Percentiles rank a stretch among this genome's conserved stretches.
Conservation (phyloP, 495 filamentous ascomycete genomes). For the Lasiosphaeria ovina region DNA sequence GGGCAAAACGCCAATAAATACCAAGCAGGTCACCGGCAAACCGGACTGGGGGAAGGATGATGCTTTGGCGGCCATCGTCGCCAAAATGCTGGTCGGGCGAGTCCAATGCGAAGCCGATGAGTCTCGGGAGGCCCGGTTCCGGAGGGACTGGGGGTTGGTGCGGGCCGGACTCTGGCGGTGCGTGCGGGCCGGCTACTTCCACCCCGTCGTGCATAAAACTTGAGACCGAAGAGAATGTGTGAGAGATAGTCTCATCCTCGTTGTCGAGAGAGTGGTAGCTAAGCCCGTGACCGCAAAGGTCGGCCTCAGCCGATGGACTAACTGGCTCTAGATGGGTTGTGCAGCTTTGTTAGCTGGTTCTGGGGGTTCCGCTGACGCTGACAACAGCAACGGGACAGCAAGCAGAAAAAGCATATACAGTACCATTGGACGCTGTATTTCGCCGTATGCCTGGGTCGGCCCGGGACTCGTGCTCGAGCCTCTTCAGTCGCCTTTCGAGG, state of each 20-base stretch:
- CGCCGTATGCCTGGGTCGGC: neutral
- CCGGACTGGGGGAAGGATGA: conserved; percentile 31
- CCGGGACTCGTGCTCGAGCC: conserved; percentile 12
- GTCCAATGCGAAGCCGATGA: conserved; percentile 10
- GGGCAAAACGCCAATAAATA: conserved; percentile 36
- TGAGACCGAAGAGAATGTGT: neutral
- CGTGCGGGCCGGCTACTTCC: neutral
- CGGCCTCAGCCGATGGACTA: no score
- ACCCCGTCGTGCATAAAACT: neutral
- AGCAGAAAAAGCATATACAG: no score
- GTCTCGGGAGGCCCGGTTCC: conserved; percentile 2
- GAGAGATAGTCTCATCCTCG: neutral
- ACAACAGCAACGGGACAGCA: no score
- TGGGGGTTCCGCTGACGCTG: no score
- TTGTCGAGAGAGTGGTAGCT: neutral
- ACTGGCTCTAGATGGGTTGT: no score
- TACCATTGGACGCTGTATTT: neutral
- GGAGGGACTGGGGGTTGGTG: neutral
- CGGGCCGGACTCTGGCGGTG: conserved; percentile 3
- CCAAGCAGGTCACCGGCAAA: conserved; percentile 36
- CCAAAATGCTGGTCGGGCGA: conserved; percentile 5
- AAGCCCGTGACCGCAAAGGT: no score
- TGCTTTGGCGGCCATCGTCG: conserved; percentile 6
- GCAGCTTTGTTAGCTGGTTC: no score
- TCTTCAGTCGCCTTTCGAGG: conserved; percentile 21